Conservation (phyloP, 179 eudicot genomes). For the Corrigiola litoralis region DNA sequence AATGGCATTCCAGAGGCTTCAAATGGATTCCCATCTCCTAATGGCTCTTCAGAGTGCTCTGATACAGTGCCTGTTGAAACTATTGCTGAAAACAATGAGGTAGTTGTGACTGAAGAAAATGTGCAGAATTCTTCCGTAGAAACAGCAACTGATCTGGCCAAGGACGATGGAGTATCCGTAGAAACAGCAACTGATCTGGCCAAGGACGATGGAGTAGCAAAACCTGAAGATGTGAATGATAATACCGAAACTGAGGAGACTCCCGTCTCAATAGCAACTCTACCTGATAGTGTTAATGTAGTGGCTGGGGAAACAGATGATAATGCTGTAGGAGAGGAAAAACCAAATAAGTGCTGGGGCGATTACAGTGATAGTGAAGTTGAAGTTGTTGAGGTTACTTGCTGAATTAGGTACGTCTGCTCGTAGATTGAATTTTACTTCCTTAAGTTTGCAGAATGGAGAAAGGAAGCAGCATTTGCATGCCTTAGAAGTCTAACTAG, state of each 20-base stretch:
- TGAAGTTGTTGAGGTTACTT: slow-evolving; percentile 45
- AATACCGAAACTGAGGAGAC: slow-evolving; percentile 31
- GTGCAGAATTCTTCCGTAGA: slow-evolving; percentile 17
- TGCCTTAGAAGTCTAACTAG: slow-evolving; percentile 15
- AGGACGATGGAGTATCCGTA: slow-evolving; percentile 14
- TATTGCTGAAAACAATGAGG: slow-evolving; percentile 21
- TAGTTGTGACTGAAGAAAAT: slow-evolving; percentile 25
- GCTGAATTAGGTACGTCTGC: slow-evolving; percentile 30
- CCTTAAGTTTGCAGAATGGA: no score
- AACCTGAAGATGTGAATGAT: slow-evolving; percentile 22
- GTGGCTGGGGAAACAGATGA: slow-evolving; percentile 15
- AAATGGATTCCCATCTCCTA: slow-evolving; percentile 35
- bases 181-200: slow-evolving; percentile 13
- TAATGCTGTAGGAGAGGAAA: slow-evolving; percentile 32
- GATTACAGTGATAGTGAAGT: slow-evolving; percentile 77
- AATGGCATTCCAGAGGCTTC: slow-evolving; percentile 21
- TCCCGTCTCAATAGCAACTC: slow-evolving; percentile 13
- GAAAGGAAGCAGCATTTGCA: slow-evolving; percentile 2
- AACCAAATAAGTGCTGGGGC: slow-evolving; percentile 62
- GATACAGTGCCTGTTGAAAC: slow-evolving; percentile 33
- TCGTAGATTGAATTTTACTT: slow-evolving; percentile 2
- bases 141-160: slow-evolving; percentile 1
- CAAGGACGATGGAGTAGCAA: slow-evolving; percentile 21
- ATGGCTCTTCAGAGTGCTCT: slow-evolving; percentile 33
- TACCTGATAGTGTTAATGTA: slow-evolving; percentile 12